phyloP scores from a whole-genome alignment of 2,329 filamentous ascomycete genomes.

The Fusarium begoniae region DNA sequence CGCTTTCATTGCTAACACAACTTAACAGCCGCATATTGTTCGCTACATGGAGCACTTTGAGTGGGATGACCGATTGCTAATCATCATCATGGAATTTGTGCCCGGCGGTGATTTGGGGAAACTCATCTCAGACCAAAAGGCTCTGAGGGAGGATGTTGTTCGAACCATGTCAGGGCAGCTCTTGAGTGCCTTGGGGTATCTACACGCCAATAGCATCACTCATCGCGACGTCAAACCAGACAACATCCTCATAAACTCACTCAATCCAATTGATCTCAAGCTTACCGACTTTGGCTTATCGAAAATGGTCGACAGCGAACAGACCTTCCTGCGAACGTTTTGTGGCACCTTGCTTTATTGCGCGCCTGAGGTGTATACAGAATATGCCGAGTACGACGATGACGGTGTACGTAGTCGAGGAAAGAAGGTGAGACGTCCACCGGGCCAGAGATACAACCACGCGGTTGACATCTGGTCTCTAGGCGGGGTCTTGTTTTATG shows the following conservation, averaged over 20 bases:
- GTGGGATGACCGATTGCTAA: conserved; percentile 82
- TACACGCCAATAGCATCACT: conserved; percentile 89
- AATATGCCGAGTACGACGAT: conserved; percentile 74
- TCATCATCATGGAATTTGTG: conserved; percentile 97
- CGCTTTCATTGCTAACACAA: conserved; percentile 14
- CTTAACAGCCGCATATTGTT: conserved; percentile 80
- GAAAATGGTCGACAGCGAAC: conserved; percentile 88
- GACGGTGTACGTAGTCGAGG: conserved; percentile 70
- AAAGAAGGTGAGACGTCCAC: conserved; percentile 68
- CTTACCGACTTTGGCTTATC: conserved; percentile 96
- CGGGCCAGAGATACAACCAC: conserved; percentile 80
- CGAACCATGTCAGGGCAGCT: conserved; percentile 79
- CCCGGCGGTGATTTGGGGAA: conserved; percentile 83
- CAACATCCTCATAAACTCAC: conserved; percentile 86
- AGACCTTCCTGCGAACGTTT: conserved; percentile 95
- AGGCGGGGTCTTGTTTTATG: conserved; percentile 89
- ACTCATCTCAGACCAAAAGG: conserved; percentile 68
- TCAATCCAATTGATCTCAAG: conserved; percentile 82
- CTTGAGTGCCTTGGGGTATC: conserved; percentile 82
- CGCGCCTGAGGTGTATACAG: conserved; percentile 93
- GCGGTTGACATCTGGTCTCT: conserved; percentile 97
- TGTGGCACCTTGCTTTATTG: conserved; percentile 96
- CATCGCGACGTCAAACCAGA: conserved; percentile 99
- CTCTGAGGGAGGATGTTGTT: conserved; percentile 74
- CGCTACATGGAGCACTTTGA: conserved; percentile 91